Evolutionary conservation across 352 stramenopile genomes (phyloP), one percentile per base, ranked within the genome.

Genomic region (Phytophthora palmivora): DNA sequence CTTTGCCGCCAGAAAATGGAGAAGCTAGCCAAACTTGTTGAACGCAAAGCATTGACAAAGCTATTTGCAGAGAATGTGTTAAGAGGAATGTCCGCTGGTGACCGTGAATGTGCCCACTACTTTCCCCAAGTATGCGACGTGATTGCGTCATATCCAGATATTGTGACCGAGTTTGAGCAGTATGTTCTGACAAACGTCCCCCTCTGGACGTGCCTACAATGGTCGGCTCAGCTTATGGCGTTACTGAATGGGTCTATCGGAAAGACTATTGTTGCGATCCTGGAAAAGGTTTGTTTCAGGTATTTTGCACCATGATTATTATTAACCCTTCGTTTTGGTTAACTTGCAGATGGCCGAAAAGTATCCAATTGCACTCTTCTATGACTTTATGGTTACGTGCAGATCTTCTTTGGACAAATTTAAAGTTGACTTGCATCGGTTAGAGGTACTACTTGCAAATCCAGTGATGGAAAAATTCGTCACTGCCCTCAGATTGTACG

Each of bases 401-500:
- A 69, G 52, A 18, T 74, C 70, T 16, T 73, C 74, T 3, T 42
- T 66, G 9, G 70, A 59, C 2, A 45, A 51, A 15, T 77, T 76
- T 14, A 83, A 84, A 49, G 54, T 78, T 0, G 74, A 91, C 37
- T 56, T 93, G 9, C 70, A 64, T 54, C 70, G 79, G 15, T 55
- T 95, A 15, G 30, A 74, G 16, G 64, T 70, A 32, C 43, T 91
- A 9, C 21, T 94, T 6, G 55, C 79, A n/a, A 89, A 94, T 52
- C 55, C 81, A 3, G 67, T 88, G 9, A 91, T 92, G 81, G 83
- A 92, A 50, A 92, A 91, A 51, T 94, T 95, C 44, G 84, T 95
- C 19, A 79, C 83, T 7, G 81, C 87, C 0, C 60, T 95, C 48
- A 68, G 79, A 65, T 62, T 92, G 84, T 92, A 78, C 45, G 81